These are phyloP conservation scores for Coemansia guatemalensis DNA, from an alignment of 192 early-diverging fungal species.

Conservation along the genomic window DNA sequence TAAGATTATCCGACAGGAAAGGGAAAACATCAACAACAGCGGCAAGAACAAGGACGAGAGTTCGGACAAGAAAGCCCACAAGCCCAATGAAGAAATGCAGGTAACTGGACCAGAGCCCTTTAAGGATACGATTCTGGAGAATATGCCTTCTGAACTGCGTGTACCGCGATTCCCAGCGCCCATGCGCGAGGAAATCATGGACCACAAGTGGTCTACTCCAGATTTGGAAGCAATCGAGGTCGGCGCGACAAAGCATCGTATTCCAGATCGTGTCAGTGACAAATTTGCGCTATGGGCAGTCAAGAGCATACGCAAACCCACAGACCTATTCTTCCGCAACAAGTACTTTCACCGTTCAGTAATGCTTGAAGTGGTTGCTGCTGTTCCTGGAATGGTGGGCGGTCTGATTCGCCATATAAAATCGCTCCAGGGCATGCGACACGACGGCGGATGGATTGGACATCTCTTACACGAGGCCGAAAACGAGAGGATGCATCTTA, in stretches of 20 bases:
- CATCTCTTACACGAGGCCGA: conserved; percentile 92
- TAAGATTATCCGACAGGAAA: conserved; percentile 26
- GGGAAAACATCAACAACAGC: background rate
- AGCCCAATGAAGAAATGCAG: conserved; percentile 16
- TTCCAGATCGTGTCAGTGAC: conserved; percentile 59
- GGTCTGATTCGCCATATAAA: conserved; percentile 77
- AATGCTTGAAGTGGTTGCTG: conserved; percentile 74
- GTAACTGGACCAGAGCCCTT: conserved; percentile 24
- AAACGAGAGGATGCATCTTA: conserved; percentile 77
- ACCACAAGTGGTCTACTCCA: conserved; percentile 52
- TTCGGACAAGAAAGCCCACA: no score
- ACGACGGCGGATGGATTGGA: conserved; percentile 90
- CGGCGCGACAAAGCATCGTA: conserved; percentile 60
- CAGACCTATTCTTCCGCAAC: conserved; percentile 69
- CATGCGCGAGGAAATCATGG: conserved; percentile 64
- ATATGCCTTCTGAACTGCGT: conserved; percentile 48
- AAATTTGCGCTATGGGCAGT: conserved; percentile 65
- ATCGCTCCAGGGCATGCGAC: conserved; percentile 70
- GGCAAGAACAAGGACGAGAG: conserved; percentile 1
- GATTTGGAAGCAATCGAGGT: conserved; percentile 65
- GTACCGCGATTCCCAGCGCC: conserved; percentile 51
- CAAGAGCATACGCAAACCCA: conserved; percentile 61
- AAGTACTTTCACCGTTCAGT: conserved; percentile 80
- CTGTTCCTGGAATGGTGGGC: conserved; percentile 89
- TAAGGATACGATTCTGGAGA: conserved; percentile 23